Base-by-base conservation (phyloP, 2,329 filamentous ascomycete genomes). In the Alternaria sp. region DNA sequence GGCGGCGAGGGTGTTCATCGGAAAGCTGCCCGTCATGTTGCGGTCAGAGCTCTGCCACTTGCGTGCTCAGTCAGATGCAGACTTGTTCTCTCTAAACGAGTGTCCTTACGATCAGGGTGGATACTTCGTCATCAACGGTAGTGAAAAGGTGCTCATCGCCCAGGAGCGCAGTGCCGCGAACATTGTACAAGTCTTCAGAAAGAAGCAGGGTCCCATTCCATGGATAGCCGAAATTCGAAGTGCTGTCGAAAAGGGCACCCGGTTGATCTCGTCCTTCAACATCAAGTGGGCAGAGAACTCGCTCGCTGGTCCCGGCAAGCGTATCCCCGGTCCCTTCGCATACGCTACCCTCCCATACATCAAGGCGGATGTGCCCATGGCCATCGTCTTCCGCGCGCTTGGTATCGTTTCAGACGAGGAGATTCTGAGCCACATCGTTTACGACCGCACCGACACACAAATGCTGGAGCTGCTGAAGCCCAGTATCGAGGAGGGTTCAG, bases 111-210 rank as follows among this genome's bases (percentile, higher is more conserved):
- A 99, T 75, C 95, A 97, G 76, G 95, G 95, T 69, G 95, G 95
- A 68, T 99, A 99, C 81, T 99, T 99, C 76, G 93, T 99, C 73
- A 99, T 99, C 85, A 99, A 99, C 82, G 95, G 95, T 44, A 97
- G 92, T 80, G 95, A 99, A 78, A 99, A 99, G 85, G 95, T 99
- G 22, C 83, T 99, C 70, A 99, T 99, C 73, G 95, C 95, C 1
- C 95, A 99, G 79, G 95, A 99, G 81, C 91, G 95, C 64, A 97
- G 94, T 77, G 95, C 95, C 41, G 95, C 94, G 75, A 99, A 99
- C 76, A 99, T 98, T 60, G 95, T 99, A 5, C 95, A 99, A 81
- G 94, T 99, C 28, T 99, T 99, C 87, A 94, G 97, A 82, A 99
- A 99, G 83, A 93, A 94, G 70, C 93, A 93, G n/a, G 94, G 92